A percentile compares a stretch with the other conserved stretches of the same genome.
phyloP scores from a whole-genome alignment of 306 rosid species.

The Begonia fuchsioides region DNA sequence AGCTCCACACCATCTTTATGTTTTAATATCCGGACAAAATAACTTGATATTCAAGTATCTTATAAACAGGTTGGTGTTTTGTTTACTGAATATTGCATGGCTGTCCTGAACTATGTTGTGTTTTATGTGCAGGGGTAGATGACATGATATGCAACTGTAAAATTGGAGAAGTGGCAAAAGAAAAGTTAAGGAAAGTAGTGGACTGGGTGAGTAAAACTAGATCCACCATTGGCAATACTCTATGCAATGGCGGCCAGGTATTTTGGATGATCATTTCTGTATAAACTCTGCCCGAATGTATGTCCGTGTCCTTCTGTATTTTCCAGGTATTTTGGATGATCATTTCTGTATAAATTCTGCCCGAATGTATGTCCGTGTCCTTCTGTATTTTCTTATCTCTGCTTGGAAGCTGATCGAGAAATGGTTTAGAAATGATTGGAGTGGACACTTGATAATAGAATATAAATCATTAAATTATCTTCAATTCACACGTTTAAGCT shows the following conservation, averaged over 20 bases:
- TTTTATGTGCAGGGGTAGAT: slow-evolving; percentile 28
- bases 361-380: too few species aligned
- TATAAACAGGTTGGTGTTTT: neutral
- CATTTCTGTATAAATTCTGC: too few species aligned
- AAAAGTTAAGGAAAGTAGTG: slow-evolving; percentile 50
- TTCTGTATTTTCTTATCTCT: too few species aligned
- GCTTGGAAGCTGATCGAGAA: too few species aligned
- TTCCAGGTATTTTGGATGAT: too few species aligned
- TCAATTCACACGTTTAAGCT: too few species aligned
- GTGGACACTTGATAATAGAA: too few species aligned
- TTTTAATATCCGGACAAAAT: neutral
- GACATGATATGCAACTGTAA: slow-evolving; percentile 42
- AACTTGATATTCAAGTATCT: neutral
- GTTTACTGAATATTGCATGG: neutral
- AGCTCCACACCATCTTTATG: too few species aligned
- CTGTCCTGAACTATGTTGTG: neutral
- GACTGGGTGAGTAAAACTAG: slow-evolving; percentile 52
- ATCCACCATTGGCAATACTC: slow-evolving; percentile 21
- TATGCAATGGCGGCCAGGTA: slow-evolving; percentile 24
- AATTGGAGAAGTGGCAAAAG: slow-evolving; percentile 36
- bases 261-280: neutral
- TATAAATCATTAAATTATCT: too few species aligned
- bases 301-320: too few species aligned
- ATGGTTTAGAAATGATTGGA: too few species aligned
- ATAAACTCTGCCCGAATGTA: too few species aligned